Percentiles rank a stretch among this genome's conserved stretches.
These are phyloP conservation scores for Daldinia childiae DNA, from an alignment of 495 filamentous ascomycete genomes.

Conservation along the genomic window DNA sequence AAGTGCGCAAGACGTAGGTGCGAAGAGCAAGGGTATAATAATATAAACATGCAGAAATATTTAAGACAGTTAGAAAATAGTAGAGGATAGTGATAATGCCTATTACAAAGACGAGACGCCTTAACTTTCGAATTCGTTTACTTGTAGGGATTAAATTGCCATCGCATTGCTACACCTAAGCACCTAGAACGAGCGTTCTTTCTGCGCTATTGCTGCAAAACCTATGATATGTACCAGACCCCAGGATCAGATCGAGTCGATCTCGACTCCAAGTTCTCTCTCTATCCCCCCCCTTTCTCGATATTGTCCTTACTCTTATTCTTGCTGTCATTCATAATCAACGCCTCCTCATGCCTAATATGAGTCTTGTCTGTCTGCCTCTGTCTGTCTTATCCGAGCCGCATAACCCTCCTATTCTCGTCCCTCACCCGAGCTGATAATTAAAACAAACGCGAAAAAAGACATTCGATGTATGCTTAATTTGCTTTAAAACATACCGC, in stretches of 20 bases:
- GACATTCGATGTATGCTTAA: background rate
- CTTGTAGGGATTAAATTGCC: background rate
- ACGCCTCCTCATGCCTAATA: slow-evolving; percentile 3
- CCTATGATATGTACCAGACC: background rate
- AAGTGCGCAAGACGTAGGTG: background rate
- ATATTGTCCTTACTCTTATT: background rate
- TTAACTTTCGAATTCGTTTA: background rate
- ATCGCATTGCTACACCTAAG: background rate
- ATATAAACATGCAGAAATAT: background rate
- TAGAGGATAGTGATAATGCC: background rate
- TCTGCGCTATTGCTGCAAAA: background rate
- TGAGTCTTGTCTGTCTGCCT: background rate
- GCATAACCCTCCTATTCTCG: background rate
- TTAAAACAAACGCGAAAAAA: background rate
- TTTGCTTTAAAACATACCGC: no score
- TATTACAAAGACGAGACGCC: background rate
- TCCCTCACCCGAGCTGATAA: background rate
- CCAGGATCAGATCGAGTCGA: background rate
- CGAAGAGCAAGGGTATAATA: background rate
- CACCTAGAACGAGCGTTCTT: background rate
- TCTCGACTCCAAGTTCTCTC: background rate
- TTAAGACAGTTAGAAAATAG: background rate
- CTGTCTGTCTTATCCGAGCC: background rate
- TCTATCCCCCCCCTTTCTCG: no score
- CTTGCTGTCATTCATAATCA: slow-evolving; percentile 2